phyloP scores from a whole-genome alignment of 495 filamentous ascomycete species.

The Astrothelium subdiscretum region DNA sequence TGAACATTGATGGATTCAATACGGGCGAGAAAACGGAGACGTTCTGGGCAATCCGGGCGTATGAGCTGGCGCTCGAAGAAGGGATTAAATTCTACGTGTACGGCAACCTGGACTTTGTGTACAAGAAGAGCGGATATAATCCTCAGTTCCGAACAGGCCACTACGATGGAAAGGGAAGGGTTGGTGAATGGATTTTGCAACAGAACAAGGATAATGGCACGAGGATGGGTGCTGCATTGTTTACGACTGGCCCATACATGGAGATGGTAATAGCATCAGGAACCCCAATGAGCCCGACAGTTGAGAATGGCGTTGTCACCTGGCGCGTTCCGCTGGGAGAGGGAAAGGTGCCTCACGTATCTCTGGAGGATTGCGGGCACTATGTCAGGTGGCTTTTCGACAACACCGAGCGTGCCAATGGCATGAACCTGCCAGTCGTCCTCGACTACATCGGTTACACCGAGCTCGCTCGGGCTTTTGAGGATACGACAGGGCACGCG shows the following conservation, averaged over 20 bases:
- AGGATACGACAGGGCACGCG: constrained; percentile 40
- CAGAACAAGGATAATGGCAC: constrained; percentile 9
- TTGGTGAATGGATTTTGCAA: constrained; percentile 21
- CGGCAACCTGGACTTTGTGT: constrained; percentile 15
- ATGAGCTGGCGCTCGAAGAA: constrained; percentile 13
- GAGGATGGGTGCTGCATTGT: constrained; percentile 13
- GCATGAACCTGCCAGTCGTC: constrained; percentile 40
- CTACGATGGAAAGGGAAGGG: constrained; percentile 13
- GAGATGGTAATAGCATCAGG: constrained; percentile 21
- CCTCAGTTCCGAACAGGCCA: constrained; percentile 8
- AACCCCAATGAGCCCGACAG: constrained; percentile 28
- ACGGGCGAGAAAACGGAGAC: constrained; percentile 16
- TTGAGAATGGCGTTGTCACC: constrained; percentile 33
- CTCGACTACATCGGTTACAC: constrained; percentile 35
- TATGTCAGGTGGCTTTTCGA: constrained; percentile 50
- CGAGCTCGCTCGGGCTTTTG: constrained; percentile 40
- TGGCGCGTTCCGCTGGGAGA: constrained; percentile 36
- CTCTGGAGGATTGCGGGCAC: constrained; percentile 40
- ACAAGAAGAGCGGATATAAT: constrained; percentile 9
- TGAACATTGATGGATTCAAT: constrained; percentile 19
- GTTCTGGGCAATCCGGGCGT: constrained; percentile 15
- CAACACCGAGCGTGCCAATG: constrained; percentile 34
- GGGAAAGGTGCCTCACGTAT: constrained; percentile 35
- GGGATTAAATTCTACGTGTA: constrained; percentile 17
- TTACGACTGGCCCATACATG: constrained; percentile 17